Conservation (phyloP, 2,329 filamentous ascomycete species). For the Dendrostoma leiphaemia region DNA sequence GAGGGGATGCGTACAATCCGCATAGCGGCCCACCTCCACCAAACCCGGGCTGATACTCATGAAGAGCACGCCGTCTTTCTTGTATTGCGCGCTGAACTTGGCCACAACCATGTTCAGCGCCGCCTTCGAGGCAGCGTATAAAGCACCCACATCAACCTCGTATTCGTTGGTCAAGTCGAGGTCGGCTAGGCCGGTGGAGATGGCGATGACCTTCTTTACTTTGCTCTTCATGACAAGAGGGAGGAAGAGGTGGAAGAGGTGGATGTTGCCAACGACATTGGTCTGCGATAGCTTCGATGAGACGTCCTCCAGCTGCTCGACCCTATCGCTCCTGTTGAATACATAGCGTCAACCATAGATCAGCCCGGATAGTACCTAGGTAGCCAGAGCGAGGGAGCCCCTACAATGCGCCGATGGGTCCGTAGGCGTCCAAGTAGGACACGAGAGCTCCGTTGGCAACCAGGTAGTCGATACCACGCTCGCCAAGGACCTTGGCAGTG, state of each 20-base stretch:
- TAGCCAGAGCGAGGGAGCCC: background rate
- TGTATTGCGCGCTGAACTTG: slow-evolving; percentile 51
- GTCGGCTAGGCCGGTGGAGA: slow-evolving; percentile 49
- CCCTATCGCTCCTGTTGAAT: slow-evolving; percentile 22
- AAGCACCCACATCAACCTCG: slow-evolving; percentile 21
- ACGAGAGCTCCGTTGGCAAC: slow-evolving; percentile 47
- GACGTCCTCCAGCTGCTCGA: slow-evolving; percentile 28
- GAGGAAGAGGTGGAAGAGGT: slow-evolving; percentile 51
- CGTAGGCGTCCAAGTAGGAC: background rate
- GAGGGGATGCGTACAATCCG: slow-evolving; percentile 22
- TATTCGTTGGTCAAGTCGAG: slow-evolving; percentile 36
- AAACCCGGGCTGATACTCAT: slow-evolving; percentile 50
- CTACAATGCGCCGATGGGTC: background rate
- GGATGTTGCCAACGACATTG: slow-evolving; percentile 52
- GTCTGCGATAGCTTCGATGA: slow-evolving; percentile 34
- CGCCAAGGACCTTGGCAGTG: slow-evolving; percentile 32
- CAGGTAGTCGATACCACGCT: slow-evolving; percentile 50
- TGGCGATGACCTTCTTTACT: slow-evolving; percentile 52
- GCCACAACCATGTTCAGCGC: slow-evolving; percentile 51
- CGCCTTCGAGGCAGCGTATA: slow-evolving; percentile 50
- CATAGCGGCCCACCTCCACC: slow-evolving; percentile 40
- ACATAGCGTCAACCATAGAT: too few species aligned
- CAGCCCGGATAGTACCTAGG: too few species aligned
- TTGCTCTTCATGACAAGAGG: slow-evolving; percentile 50
- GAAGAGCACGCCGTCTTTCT: slow-evolving; percentile 49